Percentiles rank a stretch among this genome's conserved stretches.
Conservation (phyloP, 208 protist species). For the Endotrypanum monterogeii region DNA sequence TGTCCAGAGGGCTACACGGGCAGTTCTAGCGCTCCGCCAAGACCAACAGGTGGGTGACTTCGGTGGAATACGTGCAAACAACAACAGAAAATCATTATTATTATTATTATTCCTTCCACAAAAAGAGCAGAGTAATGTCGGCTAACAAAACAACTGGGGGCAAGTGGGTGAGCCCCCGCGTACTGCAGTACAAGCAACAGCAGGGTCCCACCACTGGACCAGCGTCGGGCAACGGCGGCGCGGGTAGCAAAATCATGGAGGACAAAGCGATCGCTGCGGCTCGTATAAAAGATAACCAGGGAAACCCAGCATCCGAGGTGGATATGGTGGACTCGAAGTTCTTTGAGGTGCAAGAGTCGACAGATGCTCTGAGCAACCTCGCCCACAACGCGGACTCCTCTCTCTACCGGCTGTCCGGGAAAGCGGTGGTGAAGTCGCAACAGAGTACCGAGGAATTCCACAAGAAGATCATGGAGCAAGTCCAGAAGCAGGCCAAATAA, state of each 20-base stretch:
- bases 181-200: conserved; percentile 43
- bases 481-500: conserved; percentile 29
- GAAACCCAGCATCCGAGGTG: conserved; percentile 24
- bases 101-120: conserved; percentile 1
- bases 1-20: no score
- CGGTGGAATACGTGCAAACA: background rate
- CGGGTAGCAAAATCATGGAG: conserved; percentile 50
- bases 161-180: conserved; percentile 39
- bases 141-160: conserved; percentile 12
- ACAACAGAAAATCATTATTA: background rate
- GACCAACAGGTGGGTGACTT: no score
- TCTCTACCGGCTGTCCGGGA: conserved; percentile 33
- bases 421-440: conserved; percentile 32
- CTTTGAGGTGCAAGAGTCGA: conserved; percentile 84
- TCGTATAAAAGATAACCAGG: conserved; percentile 39
- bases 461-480: conserved; percentile 36
- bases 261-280: conserved; percentile 53
- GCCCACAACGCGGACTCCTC: conserved; percentile 56
- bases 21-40: no score
- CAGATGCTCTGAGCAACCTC: conserved; percentile 85
- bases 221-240: conserved; percentile 14
- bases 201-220: conserved; percentile 27
- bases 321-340: conserved; percentile 49
- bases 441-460: conserved; percentile 42
- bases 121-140: background rate